A percentile compares a stretch with the other conserved stretches of the same genome.
These are phyloP conservation scores for Symbiodinium pilosum DNA, from an alignment of 73 alveolate genomes.

Conservation along the genomic window DNA sequence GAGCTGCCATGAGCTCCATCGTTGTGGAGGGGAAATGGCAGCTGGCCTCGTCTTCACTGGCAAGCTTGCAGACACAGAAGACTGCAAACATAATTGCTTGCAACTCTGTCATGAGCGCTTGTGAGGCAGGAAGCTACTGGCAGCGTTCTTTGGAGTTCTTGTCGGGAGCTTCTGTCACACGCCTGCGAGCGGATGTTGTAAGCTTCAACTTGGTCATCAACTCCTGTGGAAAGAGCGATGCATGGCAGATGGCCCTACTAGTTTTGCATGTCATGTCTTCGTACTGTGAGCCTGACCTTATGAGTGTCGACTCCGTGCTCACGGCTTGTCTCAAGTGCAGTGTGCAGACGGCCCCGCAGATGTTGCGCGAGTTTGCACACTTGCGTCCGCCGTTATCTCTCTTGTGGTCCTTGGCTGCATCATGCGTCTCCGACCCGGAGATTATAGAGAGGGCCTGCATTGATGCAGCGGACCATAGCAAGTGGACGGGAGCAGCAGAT, in stretches of 20 bases:
- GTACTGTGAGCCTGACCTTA: not conserved
- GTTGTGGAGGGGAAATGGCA: not conserved
- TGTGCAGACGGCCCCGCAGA: not conserved
- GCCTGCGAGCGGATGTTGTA: not conserved
- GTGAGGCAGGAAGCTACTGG: conserved; percentile 25
- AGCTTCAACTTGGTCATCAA: conserved; percentile 12
- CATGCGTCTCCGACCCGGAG: not conserved
- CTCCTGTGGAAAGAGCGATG: conserved; percentile 4
- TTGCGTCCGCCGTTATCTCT: not conserved
- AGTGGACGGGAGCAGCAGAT: not conserved
- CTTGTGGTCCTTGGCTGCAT: conserved; percentile 59
- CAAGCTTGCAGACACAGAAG: not conserved
- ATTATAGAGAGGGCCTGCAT: not conserved
- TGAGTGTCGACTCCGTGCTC: conserved; percentile 17
- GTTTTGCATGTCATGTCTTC: not conserved
- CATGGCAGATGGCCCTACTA: conserved; percentile 10
- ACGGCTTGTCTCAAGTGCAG: conserved; percentile 18
- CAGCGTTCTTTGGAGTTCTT: not conserved
- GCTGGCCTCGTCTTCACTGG: not conserved
- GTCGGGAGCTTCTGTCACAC: not conserved
- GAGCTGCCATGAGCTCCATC: not conserved
- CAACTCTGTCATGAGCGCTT: conserved; percentile 25
- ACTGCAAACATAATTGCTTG: not conserved
- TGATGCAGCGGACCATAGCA: not conserved
- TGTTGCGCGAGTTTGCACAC: not conserved